phyloP scores from a whole-genome alignment of 495 filamentous ascomycete species.

The Aspergillus baeticus region DNA sequence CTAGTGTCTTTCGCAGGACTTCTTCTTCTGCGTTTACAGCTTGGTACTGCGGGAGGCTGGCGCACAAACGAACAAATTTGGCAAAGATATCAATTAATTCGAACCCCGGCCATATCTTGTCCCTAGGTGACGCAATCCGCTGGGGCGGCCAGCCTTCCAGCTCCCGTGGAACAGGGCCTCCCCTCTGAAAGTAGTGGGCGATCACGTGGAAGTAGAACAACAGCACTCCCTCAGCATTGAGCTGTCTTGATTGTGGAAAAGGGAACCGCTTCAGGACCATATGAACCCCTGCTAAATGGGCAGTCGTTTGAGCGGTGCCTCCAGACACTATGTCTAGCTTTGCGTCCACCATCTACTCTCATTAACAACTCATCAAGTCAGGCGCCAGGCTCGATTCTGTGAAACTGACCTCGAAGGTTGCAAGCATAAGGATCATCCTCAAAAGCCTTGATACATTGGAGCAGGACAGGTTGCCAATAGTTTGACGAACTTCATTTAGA shows the following conservation, averaged over 20 bases:
- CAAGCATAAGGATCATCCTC: constrained; percentile 1
- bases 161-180: constrained; percentile 1
- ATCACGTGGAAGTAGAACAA: constrained; percentile 11
- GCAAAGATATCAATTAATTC: constrained; percentile 5
- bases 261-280: constrained; percentile 1
- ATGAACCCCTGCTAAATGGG: constrained; percentile 3
- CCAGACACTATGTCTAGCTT: neutral
- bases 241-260: neutral
- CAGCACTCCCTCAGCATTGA: neutral
- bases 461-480: neutral
- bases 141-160: neutral
- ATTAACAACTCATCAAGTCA: neutral
- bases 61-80: constrained; percentile 4
- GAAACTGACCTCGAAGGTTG: constrained; percentile 5
- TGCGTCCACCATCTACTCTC: constrained; percentile 2
- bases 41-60: neutral
- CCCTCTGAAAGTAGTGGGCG: neutral
- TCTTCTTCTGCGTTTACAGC: neutral
- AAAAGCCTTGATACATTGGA: neutral
- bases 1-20: neutral
- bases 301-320: neutral
- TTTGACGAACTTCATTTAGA: neutral
- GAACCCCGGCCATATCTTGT: neutral
- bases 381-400: neutral
- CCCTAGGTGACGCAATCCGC: neutral